Evolutionary conservation across 2,329 filamentous ascomycete species (phyloP), one percentile per base, ranked within the genome.

Genomic region (Ceratocystis colombiana): DNA sequence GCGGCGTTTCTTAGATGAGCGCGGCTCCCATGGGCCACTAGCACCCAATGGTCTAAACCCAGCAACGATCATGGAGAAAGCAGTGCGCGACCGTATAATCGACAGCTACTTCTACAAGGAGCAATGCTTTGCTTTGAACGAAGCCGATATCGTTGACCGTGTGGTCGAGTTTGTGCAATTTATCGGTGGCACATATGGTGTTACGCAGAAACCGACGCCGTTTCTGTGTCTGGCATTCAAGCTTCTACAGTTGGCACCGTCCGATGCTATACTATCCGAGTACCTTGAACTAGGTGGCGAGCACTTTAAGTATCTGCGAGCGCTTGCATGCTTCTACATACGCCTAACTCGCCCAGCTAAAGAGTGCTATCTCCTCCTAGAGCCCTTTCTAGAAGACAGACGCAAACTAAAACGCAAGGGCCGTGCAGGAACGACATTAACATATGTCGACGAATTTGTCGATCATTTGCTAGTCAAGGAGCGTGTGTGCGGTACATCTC

Each of bases 51-150:
- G 91, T 68, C 88, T 95, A 73, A 96, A 96, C 77, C 93, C 93
- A 0, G 89, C 91, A n/a, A 92, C 89, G 3, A 89, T 97, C 68
- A 89, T 97, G 82, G 93, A 97, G 76, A 96, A 96, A 75, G 88
- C 91, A 50, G 90, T 96, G 70, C 89, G 89, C 73, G 94, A 99
- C 77, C 91, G 94, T 73, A 96, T 99, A 76, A 86, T 92, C 71
- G 91, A 96, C 73, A 90, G 86, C 64, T 95, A 96, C 78, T 99
- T 96, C 79, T 99, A 91, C 88, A 96, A 96, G 76, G 94, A 97
- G 77, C 92, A 96, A 78, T 96, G 94, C 75, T 99, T 97, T 77
- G 94, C 89, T 53, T 82, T 99, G 70, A 99, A 97, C 78, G 85
- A 87, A 74, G 84, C 84, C 64, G 84, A 86, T 75, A 79, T 99